Evolutionary conservation across 495 filamentous ascomycete genomes (phyloP).

Genomic region (Lasiosphaeris hirsuta): DNA sequence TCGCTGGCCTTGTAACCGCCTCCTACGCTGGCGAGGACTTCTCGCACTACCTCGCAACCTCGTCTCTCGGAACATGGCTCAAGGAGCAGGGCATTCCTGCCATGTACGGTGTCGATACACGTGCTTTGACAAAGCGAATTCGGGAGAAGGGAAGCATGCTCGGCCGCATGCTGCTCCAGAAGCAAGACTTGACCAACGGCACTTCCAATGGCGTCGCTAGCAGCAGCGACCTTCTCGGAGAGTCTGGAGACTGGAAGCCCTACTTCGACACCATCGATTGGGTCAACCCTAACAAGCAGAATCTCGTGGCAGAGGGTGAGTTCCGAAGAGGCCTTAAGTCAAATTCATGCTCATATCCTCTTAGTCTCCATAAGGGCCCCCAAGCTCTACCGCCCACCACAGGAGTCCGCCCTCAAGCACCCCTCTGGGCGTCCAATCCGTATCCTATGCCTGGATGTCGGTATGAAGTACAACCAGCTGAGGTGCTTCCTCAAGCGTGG

Average conservation of each 20-base stretch:
- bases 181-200: constrained; percentile 50
- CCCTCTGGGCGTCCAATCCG: constrained; percentile 81
- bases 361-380: constrained; percentile 83
- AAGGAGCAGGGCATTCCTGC: constrained; percentile 95
- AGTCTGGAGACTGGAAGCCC: constrained; percentile 55
- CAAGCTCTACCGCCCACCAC: constrained; percentile 72
- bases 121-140: constrained; percentile 90
- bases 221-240: constrained; percentile 25
- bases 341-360: constrained; percentile 31
- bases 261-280: constrained; percentile 76
- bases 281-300: constrained; percentile 87
- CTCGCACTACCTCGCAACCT: constrained; percentile 86
- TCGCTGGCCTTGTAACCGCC: constrained; percentile 83
- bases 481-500: constrained; percentile 86
- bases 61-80: constrained; percentile 89
- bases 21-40: constrained; percentile 91
- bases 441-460: constrained; percentile 90
- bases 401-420: constrained; percentile 64
- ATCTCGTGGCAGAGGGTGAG: constrained; percentile 92
- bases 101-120: constrained; percentile 92
- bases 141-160: constrained; percentile 94
- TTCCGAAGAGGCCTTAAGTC: constrained; percentile 15
- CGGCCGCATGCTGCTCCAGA: constrained; percentile 78
- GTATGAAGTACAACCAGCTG: constrained; percentile 96
- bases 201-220: constrained; percentile 43